Evolutionary conservation across 768 basidiomycete genomes (phyloP).

Genomic region (Xerocomellus chrysenteron): DNA sequence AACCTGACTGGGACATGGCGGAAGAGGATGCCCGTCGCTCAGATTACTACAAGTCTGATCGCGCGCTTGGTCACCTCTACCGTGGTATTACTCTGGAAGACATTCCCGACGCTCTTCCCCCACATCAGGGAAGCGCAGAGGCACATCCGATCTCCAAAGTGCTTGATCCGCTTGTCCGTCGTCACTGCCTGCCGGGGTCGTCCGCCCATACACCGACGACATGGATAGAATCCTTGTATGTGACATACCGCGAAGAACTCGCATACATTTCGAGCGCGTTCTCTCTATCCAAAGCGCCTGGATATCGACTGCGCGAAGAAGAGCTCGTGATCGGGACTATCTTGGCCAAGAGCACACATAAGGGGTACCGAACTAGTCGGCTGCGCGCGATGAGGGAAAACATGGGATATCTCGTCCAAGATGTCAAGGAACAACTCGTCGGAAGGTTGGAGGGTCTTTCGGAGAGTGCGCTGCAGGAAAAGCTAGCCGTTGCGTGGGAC

Average conservation of each 20-base stretch:
- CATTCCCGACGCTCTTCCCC: not conserved
- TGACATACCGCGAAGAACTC: slow-evolving; percentile 3
- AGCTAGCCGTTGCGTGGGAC: slow-evolving; percentile 35
- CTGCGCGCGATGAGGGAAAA: not conserved
- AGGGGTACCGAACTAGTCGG: not conserved
- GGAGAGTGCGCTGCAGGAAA: slow-evolving; percentile 31
- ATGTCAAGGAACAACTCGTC: not conserved
- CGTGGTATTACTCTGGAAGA: not conserved
- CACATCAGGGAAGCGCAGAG: not conserved
- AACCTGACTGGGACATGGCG: slow-evolving; percentile 53
- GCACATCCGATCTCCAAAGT: not conserved
- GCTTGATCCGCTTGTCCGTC: not conserved
- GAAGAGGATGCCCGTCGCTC: not conserved
- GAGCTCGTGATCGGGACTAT: not conserved
- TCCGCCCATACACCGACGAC: not conserved
- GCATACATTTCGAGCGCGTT: not conserved
- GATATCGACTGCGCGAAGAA: not conserved
- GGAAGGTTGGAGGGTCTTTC: slow-evolving; percentile 20
- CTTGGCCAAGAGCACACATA: not conserved
- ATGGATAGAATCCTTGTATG: not conserved
- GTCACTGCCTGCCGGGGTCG: not conserved
- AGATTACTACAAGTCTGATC: slow-evolving; percentile 1
- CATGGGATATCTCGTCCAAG: not conserved
- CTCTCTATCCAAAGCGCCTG: not conserved
- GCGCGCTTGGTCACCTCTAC: slow-evolving; percentile 1